A percentile compares a stretch with the other conserved stretches of the same genome.
phyloP scores from a whole-genome alignment of 2,329 filamentous ascomycete species.

The Arthrinium phaeospermum region DNA sequence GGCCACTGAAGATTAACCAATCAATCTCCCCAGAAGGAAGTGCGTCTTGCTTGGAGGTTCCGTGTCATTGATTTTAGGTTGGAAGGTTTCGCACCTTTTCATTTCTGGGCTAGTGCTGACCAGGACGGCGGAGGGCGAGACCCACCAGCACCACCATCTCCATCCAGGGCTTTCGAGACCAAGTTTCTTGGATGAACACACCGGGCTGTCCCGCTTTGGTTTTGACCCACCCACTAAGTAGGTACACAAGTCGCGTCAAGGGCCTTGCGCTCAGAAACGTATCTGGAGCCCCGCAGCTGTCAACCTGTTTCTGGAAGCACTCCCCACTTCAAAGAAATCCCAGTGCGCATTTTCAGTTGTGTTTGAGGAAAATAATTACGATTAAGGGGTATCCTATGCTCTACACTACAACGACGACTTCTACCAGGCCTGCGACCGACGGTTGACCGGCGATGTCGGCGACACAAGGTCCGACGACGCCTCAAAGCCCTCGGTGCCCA shows the following conservation, averaged over 20 bases:
- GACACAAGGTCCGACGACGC: conserved; percentile 34
- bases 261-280: not conserved
- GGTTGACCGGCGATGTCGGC: conserved; percentile 30
- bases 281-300: not conserved
- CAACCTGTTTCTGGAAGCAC: not conserved
- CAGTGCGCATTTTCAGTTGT: not conserved
- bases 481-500: conserved; percentile 30
- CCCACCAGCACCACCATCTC: not conserved
- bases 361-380: not conserved
- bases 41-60: not conserved
- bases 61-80: conserved; percentile 8
- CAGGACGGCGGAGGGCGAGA: not conserved
- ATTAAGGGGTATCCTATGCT: conserved; percentile 3
- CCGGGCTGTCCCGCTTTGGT: not conserved
- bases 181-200: not conserved
- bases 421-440: not conserved
- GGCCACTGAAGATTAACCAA: not conserved
- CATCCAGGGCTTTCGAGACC: not conserved
- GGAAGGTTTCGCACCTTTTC: not conserved
- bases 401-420: not conserved
- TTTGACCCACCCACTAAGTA: not conserved
- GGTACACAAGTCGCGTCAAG: not conserved
- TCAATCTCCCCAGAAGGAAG: not conserved
- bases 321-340: not conserved
- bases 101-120: not conserved